phyloP scores from a whole-genome alignment of 2,329 filamentous ascomycete genomes.

The Cercospora beticola region DNA sequence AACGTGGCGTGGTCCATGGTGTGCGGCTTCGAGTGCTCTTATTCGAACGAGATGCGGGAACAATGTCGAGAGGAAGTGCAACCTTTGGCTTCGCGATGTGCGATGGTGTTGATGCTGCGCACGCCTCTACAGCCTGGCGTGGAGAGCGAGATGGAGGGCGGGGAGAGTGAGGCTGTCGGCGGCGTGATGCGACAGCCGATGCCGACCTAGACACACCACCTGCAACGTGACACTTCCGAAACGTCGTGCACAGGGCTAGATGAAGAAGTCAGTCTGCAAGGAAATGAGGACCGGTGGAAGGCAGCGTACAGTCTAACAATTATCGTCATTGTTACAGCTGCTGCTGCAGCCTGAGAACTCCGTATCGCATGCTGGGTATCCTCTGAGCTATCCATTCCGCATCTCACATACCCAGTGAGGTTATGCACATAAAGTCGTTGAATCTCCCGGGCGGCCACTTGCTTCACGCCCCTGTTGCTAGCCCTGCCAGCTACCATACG shows the following conservation, averaged over 20 bases:
- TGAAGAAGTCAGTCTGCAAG: not conserved
- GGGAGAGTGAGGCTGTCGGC: conserved; percentile 9
- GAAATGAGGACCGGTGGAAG: not conserved
- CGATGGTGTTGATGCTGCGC: not conserved
- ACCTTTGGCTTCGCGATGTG: not conserved
- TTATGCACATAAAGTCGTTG: conserved; percentile 16
- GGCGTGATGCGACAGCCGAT: not conserved
- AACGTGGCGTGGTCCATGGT: conserved; percentile 32
- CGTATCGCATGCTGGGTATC: conserved; percentile 23
- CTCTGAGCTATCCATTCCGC: conserved; percentile 21
- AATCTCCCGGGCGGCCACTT: conserved; percentile 37
- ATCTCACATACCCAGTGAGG: conserved; percentile 22
- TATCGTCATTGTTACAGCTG: conserved; percentile 2
- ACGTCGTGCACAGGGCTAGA: not conserved
- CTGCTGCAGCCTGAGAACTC: conserved; percentile 15
- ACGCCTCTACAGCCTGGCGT: not conserved
- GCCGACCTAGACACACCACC: not conserved
- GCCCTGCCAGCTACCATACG: conserved; percentile 27
- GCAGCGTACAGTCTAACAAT: not conserved
- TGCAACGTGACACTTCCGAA: not conserved
- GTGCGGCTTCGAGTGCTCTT: not conserved
- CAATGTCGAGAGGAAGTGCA: not conserved
- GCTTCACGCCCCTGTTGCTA: conserved; percentile 35
- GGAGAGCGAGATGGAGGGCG: not conserved
- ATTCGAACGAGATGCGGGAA: not conserved